Base-by-base conservation (phyloP, 768 basidiomycete genomes). In the Saitozyma sp. region DNA sequence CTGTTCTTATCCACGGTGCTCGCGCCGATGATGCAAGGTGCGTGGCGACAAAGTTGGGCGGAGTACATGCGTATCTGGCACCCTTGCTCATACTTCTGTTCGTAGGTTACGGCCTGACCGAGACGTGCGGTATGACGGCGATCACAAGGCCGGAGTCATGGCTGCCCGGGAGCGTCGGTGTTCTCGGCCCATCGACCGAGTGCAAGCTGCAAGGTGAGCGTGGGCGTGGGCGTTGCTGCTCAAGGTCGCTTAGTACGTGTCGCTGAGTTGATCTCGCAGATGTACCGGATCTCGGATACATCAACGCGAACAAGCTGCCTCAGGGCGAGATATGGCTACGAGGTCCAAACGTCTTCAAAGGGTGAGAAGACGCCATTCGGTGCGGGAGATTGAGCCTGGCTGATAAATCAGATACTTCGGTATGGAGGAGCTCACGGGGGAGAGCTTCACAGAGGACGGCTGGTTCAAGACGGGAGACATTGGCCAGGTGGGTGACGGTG, bases 21-120 rank as follows among this genome's bases (percentile, higher is more conserved):
- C 13, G 71, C 68, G n/a, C 73, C 70, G 4, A 64, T 73, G 14
- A 63, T 78, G 41, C 74, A 76, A 29, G 78, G 78, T 92, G 64
- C 50, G 51, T 59, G 59, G 64, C 58, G 4, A 42, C 29, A 17
- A n/a, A 38, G 38, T 10, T 48, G 42, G n/a, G 11, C 29, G 29
- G 29, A 29, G 29, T 29, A 5, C 29, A 29, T 2, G 29, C 29
- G 29, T 29, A 29, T 29, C 5, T 29, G 2, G 29, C 29, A 29
- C 29, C 29, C 2, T 29, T 29, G 29, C 29, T 29, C 29, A 20
- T 50, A 17, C 14, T 16, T 11, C 54, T 67, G 39, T 17, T 41
- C 19, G 14, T 48, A 70, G 67, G 70, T 9, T 74, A 73, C 55
- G 74, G 71, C 2, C 54, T 75, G 46, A 79, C 78, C 19, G 78